A percentile compares a stretch with the other conserved stretches of the same genome.
These are phyloP conservation scores for Ascochyta lentis DNA, from an alignment of 2,329 filamentous ascomycete species.

Conservation along the genomic window DNA sequence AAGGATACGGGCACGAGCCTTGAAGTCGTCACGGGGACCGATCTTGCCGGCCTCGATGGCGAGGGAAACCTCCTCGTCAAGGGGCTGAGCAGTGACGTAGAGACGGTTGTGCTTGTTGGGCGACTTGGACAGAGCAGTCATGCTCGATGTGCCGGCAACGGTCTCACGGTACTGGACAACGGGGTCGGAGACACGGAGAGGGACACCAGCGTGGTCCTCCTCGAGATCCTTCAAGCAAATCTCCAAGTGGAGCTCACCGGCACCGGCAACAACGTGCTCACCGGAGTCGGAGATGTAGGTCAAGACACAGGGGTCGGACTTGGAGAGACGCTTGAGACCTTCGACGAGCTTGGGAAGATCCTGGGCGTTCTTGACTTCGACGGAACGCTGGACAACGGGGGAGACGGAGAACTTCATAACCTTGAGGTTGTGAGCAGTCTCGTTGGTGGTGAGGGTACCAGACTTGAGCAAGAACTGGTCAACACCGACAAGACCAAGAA, in stretches of 20 bases:
- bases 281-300: constrained; percentile 88
- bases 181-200: constrained; percentile 96
- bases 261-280: constrained; percentile 99
- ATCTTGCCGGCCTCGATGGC: constrained; percentile 95
- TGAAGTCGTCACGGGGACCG: constrained; percentile 96
- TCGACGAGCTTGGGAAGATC: constrained; percentile 99
- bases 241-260: constrained; percentile 98
- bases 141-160: constrained; percentile 82
- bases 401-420: constrained; percentile 99
- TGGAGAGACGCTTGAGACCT: constrained; percentile 99
- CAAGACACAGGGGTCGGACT: constrained; percentile 98
- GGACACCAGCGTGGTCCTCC: constrained; percentile 98
- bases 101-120: constrained; percentile 99
- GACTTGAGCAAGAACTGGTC: constrained; percentile 99
- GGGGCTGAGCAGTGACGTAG: constrained; percentile 90
- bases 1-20: constrained; percentile 92
- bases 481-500: constrained; percentile 98
- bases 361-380: constrained; percentile 99
- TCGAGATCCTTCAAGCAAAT: constrained; percentile 99
- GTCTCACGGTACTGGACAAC: constrained; percentile 99
- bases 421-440: constrained; percentile 99
- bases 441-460: constrained; percentile 96
- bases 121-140: constrained; percentile 97
- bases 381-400: constrained; percentile 96
- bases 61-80: constrained; percentile 87